phyloP scores from a whole-genome alignment of 805 yeast species.

The Torulaspora microellipsoides region DNA sequence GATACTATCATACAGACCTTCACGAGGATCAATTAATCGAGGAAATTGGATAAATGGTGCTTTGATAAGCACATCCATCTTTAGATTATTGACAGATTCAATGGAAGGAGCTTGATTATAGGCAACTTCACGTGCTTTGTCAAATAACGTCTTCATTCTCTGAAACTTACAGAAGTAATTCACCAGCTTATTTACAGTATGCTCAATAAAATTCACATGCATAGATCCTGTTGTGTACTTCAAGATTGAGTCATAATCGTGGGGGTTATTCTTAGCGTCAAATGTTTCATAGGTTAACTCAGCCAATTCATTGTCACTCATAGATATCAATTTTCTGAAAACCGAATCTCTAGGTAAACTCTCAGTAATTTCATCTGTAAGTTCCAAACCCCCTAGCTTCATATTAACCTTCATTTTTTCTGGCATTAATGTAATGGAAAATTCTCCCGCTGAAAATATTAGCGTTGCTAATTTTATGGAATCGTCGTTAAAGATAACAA shows the following conservation, averaged over 20 bases:
- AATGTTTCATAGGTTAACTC: slow-evolving; percentile 81
- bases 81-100: slow-evolving; percentile 49
- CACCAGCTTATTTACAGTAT: slow-evolving; percentile 64
- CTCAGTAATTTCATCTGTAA: slow-evolving; percentile 71
- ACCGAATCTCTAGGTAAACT: slow-evolving; percentile 55
- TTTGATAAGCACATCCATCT: slow-evolving; percentile 63
- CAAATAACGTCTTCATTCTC: slow-evolving; percentile 85
- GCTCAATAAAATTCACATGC: slow-evolving; percentile 74
- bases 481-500: slow-evolving; percentile 75
- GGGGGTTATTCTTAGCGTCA: slow-evolving; percentile 47
- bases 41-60: slow-evolving; percentile 89
- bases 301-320: slow-evolving; percentile 72
- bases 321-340: slow-evolving; percentile 62
- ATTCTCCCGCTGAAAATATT: slow-evolving; percentile 65
- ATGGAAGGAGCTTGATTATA: slow-evolving; percentile 71
- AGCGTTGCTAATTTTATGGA: slow-evolving; percentile 77
- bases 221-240: slow-evolving; percentile 62
- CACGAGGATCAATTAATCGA: slow-evolving; percentile 40
- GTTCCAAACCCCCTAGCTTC: slow-evolving; percentile 69
- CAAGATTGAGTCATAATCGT: slow-evolving; percentile 40
- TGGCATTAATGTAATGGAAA: slow-evolving; percentile 62
- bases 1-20: slow-evolving; percentile 51
- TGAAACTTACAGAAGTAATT: slow-evolving; percentile 69
- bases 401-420: slow-evolving; percentile 71
- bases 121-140: slow-evolving; percentile 83